A percentile compares a stretch with the other conserved stretches of the same genome.
These are phyloP conservation scores for Aaosphaeria arxii DNA, from an alignment of 2,329 filamentous ascomycete species.

Conservation along the genomic window DNA sequence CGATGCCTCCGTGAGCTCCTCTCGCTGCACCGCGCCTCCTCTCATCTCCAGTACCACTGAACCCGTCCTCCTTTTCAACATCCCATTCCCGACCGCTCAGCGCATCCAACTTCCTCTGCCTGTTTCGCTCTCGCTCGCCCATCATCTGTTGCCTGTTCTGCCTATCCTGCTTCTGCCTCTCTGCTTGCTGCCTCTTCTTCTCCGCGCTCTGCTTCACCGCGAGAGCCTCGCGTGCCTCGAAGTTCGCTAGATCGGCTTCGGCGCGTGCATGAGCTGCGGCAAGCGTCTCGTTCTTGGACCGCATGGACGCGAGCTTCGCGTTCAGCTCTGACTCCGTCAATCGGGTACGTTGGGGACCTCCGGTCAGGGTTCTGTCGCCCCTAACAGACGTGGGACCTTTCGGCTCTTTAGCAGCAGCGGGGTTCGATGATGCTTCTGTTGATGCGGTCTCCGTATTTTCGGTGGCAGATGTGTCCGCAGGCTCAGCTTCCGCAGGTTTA, in stretches of 20 bases:
- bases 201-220: slow-evolving; percentile 50
- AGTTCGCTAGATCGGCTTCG: slow-evolving; percentile 65
- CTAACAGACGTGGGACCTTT: slow-evolving; percentile 25
- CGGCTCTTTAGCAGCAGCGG: slow-evolving; percentile 15
- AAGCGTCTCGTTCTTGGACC: slow-evolving; percentile 58
- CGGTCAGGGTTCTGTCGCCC: slow-evolving; percentile 32
- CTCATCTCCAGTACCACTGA: slow-evolving; percentile 40
- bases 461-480: slow-evolving; percentile 2
- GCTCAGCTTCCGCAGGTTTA: slow-evolving; percentile 1
- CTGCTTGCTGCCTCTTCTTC: slow-evolving; percentile 34
- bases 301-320: slow-evolving; percentile 59
- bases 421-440: slow-evolving; percentile 11
- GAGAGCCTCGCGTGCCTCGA: slow-evolving; percentile 61
- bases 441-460: slow-evolving; percentile 6
- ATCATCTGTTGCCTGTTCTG: slow-evolving; percentile 58
- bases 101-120: slow-evolving; percentile 57
- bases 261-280: slow-evolving; percentile 61
- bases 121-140: slow-evolving; percentile 60
- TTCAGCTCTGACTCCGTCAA: slow-evolving; percentile 64
- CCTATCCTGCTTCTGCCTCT: slow-evolving; percentile 45
- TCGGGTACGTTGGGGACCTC: slow-evolving; percentile 29
- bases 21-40: slow-evolving; percentile 45
- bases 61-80: slow-evolving; percentile 59
- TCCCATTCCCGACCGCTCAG: slow-evolving; percentile 62
- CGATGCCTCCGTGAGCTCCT: slow-evolving; percentile 53